Base-by-base conservation (phyloP, 2,329 filamentous ascomycete genomes). In the Monosporascus sp. region DNA sequence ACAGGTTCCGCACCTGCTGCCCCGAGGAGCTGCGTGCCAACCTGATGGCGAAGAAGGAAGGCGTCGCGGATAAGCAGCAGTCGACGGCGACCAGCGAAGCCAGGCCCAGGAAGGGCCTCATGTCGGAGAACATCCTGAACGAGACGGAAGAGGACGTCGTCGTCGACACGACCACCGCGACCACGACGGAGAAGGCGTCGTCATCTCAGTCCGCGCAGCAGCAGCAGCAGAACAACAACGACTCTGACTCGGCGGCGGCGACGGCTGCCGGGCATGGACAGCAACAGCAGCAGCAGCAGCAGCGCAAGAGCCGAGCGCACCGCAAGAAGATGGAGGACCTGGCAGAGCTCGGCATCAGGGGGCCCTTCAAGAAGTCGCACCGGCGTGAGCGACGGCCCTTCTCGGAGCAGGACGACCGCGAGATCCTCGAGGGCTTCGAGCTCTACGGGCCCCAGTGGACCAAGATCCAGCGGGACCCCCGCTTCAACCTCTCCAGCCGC, bases 1-100 rank as follows among this genome's bases (percentile, higher is more conserved):
- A 87, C 65, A 75, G 84, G 14, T 87, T 86, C 62, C 76, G 84
- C 49, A 87, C 84, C 3, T 86, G 83, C 63, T 86, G 83, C 56
- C 84, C 84, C 0, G 76, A 78, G 37, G 84, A 86, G 64, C 72
- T 86, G 38, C 77, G 80, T 48, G 70, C 70, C 24, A 74, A 72
- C 24, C 52, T 60, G 20, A 56, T 65, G 17, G 59, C 54, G 11
- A 73, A 67, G 56, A 69, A 67, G 50, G 65, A 65, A 50, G 62
- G 35, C 48, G 55, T 37, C 50, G 64, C 54, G 40, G 62, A 60
- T 55, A 64, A 56, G 38, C 60, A 56, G 38, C 60, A 57, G 20
- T 50, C 59, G 4, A 52, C 50, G 14, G 48, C 55, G 7, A 59
- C 49, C 48, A 54, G 66, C 22, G 70, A 65, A 48, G 64, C 65